Evolutionary conservation across 225 moss, liverwort and hornwort genomes (phyloP).

Genomic region (Sphagnum contortum): DNA sequence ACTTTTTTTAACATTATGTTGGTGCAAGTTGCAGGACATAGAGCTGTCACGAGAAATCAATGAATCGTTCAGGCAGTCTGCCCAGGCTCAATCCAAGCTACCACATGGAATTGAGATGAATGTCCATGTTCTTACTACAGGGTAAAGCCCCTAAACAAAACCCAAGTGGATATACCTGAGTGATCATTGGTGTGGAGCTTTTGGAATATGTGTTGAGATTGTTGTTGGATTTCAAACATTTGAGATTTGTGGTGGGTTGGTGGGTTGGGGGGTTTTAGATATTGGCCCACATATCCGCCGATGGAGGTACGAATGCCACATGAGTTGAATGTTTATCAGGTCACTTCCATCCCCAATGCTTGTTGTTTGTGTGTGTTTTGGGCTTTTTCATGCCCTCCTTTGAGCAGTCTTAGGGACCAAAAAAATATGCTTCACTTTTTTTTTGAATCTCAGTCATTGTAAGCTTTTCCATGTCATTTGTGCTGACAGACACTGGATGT

Average conservation of each 20-base stretch:
- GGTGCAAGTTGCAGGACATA: slow-evolving; percentile 37
- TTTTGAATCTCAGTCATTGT: too few species aligned
- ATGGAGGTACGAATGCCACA: slow-evolving; percentile 96
- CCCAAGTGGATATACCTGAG: neutral
- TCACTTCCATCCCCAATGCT: slow-evolving; percentile 2
- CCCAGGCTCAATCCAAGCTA: slow-evolving; percentile 57
- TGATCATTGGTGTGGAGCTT: neutral
- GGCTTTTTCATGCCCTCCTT: too few species aligned
- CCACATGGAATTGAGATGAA: slow-evolving; percentile 73
- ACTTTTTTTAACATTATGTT: neutral
- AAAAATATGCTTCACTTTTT: too few species aligned
- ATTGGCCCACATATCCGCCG: slow-evolving; percentile 98
- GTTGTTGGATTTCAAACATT: neutral
- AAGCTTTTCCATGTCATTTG: too few species aligned
- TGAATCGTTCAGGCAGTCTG: slow-evolving; percentile 62
- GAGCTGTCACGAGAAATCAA: slow-evolving; percentile 70
- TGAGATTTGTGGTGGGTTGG: neutral
- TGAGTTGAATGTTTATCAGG: slow-evolving; percentile 97
- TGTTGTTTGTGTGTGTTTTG: neutral
- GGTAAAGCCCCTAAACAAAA: slow-evolving; percentile 23
- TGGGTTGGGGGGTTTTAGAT: slow-evolving; percentile 42
- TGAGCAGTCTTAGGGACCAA: too few species aligned
- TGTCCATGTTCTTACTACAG: slow-evolving; percentile 53
- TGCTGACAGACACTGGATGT: too few species aligned
- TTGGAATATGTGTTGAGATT: neutral